Evolutionary conservation across 441 rosid genomes (phyloP).

Genomic region (Pelargonium fulgidum): DNA sequence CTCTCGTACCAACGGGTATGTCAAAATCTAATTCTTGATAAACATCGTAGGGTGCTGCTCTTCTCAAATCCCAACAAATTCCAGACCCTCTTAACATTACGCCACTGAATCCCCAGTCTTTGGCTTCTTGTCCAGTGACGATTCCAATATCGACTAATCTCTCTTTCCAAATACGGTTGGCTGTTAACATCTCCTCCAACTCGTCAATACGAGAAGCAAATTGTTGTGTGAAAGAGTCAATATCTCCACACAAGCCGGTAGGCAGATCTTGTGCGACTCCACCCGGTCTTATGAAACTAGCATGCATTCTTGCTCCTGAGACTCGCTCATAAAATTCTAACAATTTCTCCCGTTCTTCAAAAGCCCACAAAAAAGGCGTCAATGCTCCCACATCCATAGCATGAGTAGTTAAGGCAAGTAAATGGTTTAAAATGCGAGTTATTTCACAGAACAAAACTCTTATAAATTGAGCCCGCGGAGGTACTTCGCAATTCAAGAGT

Average conservation of each 20-base stretch:
- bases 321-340: not conserved
- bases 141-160: not conserved
- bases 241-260: conserved; percentile 15
- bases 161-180: not conserved
- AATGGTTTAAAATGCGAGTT: conserved; percentile 10
- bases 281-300: conserved; percentile 21
- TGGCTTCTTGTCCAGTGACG: not conserved
- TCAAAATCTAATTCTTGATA: not conserved
- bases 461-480: conserved; percentile 7
- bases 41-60: conserved; percentile 1
- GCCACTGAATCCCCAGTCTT: not conserved
- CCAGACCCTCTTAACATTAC: not conserved
- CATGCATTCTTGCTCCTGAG: conserved; percentile 20
- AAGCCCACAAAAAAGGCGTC: not conserved
- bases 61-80: not conserved
- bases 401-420: conserved; percentile 11
- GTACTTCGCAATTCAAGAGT: conserved; percentile 17
- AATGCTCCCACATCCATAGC: conserved; percentile 8
- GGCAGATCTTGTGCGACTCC: conserved; percentile 14
- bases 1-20: not conserved
- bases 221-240: conserved; percentile 20
- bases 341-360: conserved; percentile 4
- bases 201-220: conserved; percentile 20
- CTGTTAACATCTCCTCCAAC: conserved; percentile 17
- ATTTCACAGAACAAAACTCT: conserved; percentile 10